Evolutionary conservation across 225 moss, liverwort and hornwort species (phyloP).

Genomic region (Climacium dendroides): DNA sequence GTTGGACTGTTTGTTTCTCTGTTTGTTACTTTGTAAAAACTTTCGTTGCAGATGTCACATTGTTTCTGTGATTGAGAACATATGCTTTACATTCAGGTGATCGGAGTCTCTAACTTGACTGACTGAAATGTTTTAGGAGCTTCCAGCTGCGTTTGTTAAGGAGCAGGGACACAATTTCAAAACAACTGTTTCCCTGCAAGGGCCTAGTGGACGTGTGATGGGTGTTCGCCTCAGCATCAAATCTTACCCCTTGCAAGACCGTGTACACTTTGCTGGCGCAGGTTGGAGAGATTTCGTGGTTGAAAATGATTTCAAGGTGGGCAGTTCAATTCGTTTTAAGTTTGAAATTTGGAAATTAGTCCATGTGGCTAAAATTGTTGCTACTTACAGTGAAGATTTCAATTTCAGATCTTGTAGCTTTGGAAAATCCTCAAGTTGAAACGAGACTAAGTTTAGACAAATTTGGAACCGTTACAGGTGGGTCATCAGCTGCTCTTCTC

Average conservation of each 20-base stretch:
- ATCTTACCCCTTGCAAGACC: not conserved
- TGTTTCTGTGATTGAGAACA: not conserved
- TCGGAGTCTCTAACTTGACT: not conserved
- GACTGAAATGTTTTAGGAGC: not conserved
- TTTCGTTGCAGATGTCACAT: not conserved
- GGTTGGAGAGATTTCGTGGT: not conserved
- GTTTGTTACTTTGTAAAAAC: not conserved
- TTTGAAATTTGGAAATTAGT: not conserved
- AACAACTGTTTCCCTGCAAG: not conserved
- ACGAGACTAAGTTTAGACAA: not conserved
- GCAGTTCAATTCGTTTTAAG: not conserved
- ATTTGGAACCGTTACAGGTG: not conserved
- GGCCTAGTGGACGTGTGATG: not conserved
- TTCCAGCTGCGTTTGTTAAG: conserved; percentile 7
- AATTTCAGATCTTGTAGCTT: not conserved
- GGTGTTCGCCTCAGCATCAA: not conserved
- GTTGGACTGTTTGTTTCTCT: not conserved
- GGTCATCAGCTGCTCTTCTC: conserved; percentile 11
- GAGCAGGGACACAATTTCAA: not conserved
- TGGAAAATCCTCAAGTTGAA: not conserved
- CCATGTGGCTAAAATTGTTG: not conserved
- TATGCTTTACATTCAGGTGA: not conserved
- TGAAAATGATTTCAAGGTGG: conserved; percentile 3
- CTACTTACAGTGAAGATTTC: not conserved
- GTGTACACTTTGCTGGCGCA: not conserved